These are phyloP conservation scores for Mycena haematopus DNA, from an alignment of 768 basidiomycete species.

Conservation along the genomic window DNA sequence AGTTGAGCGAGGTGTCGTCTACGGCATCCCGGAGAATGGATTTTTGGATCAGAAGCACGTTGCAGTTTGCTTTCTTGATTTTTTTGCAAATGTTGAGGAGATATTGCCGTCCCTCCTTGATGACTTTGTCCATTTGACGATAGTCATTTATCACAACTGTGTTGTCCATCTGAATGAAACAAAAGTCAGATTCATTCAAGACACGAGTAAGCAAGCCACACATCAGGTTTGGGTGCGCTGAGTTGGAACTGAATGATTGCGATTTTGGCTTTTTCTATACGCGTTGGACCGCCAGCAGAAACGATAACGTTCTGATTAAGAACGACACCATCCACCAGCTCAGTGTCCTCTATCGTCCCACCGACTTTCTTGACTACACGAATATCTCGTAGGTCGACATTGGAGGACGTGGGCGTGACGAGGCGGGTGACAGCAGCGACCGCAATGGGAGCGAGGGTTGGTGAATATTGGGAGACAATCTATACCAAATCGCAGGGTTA, in stretches of 20 bases:
- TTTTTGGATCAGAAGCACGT: conserved; percentile 98
- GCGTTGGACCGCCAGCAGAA: conserved; percentile 89
- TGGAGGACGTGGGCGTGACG: conserved; percentile 86
- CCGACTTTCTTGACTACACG: conserved; percentile 98
- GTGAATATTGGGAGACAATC: conserved; percentile 99
- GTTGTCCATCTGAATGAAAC: conserved; percentile 90
- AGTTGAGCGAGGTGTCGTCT: conserved; percentile 95
- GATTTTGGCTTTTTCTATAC: conserved; percentile 98
- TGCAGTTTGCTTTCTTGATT: conserved; percentile 99
- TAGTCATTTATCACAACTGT: conserved; percentile 99
- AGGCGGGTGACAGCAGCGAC: conserved; percentile 95
- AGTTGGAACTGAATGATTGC: conserved; percentile 98
- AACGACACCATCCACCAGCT: conserved; percentile 96
- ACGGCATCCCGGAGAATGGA: conserved; percentile 99
- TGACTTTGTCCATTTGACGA: conserved; percentile 99
- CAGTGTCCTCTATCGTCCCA: conserved; percentile 98
- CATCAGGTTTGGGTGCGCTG: conserved; percentile 96
- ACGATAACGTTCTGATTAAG: conserved; percentile 94
- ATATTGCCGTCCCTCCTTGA: conserved; percentile 98
- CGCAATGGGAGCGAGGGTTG: conserved; percentile 97
- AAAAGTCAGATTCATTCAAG: conserved; percentile 24
- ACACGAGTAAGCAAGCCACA: conserved; percentile 44
- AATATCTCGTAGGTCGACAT: conserved; percentile 96
- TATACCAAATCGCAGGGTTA: conserved; percentile 38
- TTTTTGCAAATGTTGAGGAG: conserved; percentile 98